Conservation (phyloP, 176 grass and related monocot genomes). For the Metroxylon sagu region DNA sequence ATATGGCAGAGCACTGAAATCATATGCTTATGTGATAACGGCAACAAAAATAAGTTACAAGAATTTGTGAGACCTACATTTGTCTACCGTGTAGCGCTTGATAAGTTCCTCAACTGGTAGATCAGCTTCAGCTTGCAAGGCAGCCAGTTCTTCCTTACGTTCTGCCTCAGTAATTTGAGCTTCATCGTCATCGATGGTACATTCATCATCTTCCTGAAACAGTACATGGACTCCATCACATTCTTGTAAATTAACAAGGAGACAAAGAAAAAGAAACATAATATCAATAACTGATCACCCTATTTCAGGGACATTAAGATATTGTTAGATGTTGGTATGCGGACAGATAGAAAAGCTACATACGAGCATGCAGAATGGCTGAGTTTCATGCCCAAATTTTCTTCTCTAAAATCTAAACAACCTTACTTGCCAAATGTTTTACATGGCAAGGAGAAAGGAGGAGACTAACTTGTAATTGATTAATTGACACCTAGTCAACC, state of each 20-base stretch:
- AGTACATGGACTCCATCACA: conserved; percentile 8
- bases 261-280: conserved; percentile 6
- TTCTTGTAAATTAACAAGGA: neutral
- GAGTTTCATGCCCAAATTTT: too few species aligned
- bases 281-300: conserved; percentile 22
- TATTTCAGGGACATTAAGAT: too few species aligned
- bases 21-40: too few species aligned
- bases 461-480: too few species aligned
- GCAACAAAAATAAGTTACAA: too few species aligned
- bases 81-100: conserved; percentile 26
- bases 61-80: neutral
- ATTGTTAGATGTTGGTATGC: too few species aligned
- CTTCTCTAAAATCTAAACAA: too few species aligned
- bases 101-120: conserved; percentile 71
- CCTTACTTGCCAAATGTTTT: too few species aligned
- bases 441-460: too few species aligned
- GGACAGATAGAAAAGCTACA: too few species aligned
- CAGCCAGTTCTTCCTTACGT: conserved; percentile 64
- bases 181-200: conserved; percentile 84
- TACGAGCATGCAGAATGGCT: too few species aligned
- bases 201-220: conserved; percentile 82
- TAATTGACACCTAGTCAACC: too few species aligned
- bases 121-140: conserved; percentile 87
- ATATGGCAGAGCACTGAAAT: conserved; percentile 5
- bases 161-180: conserved; percentile 81